Evolutionary conservation across 257 asterid genomes (phyloP).

Genomic region (Rhazya stricta): DNA sequence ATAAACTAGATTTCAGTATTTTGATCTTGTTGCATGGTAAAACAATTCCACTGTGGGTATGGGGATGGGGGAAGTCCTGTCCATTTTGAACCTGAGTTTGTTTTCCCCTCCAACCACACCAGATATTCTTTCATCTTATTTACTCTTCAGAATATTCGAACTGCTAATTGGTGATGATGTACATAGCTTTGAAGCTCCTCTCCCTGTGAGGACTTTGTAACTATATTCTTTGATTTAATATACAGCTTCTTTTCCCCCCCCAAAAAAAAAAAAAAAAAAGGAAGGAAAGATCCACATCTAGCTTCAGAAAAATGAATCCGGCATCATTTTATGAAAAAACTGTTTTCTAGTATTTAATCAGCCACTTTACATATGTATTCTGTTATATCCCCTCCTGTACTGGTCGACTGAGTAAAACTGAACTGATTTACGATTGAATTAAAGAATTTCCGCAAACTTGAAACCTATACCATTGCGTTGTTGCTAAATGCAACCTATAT

Average conservation of each 20-base stretch:
- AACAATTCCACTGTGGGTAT: too few species aligned
- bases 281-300: neutral
- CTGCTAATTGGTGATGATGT: too few species aligned
- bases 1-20: neutral
- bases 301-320: neutral
- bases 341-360: neutral
- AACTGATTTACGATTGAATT: neutral
- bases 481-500: slow-evolving; percentile 1
- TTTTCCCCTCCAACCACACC: too few species aligned
- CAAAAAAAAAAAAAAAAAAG: too few species aligned
- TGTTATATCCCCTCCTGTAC: neutral
- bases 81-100: too few species aligned
- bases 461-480: neutral
- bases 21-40: neutral
- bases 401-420: neutral
- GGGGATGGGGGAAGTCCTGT: too few species aligned
- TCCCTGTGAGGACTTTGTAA: too few species aligned
- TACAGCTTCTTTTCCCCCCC: too few species aligned
- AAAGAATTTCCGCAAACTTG: neutral
- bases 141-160: too few species aligned
- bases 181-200: too few species aligned
- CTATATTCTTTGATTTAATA: too few species aligned
- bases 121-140: too few species aligned
- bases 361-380: neutral
- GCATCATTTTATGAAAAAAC: neutral